Conservation (phyloP, 345 rosid species). For the Citrus trifoliata region DNA sequence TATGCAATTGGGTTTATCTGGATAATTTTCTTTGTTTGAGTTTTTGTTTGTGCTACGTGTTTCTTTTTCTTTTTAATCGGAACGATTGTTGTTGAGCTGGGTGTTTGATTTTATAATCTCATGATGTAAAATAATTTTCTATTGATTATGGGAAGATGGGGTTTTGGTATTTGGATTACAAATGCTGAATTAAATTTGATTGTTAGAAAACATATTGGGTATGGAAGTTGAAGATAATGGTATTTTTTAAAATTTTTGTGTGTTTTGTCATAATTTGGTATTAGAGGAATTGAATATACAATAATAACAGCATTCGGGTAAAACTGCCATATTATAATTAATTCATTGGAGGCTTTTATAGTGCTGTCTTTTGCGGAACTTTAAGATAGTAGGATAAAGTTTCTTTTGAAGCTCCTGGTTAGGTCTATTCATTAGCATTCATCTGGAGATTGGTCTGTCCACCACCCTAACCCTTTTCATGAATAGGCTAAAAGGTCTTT, state of each 20-base stretch:
- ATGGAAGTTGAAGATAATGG: not conserved
- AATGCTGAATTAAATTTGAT: not conserved
- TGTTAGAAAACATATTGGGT: not conserved
- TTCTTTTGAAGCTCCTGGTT: not conserved
- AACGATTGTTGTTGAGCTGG: conserved; percentile 11
- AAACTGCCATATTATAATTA: not conserved
- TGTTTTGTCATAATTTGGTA: not conserved
- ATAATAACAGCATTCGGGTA: not conserved
- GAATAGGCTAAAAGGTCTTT: not conserved
- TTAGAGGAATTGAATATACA: not conserved
- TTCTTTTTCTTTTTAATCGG: conserved; percentile 11
- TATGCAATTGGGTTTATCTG: conserved; percentile 19
- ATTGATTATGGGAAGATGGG: conserved; percentile 7
- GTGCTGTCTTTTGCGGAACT: not conserved
- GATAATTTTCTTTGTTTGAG: not conserved
- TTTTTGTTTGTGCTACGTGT: not conserved
- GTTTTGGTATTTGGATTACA: conserved; percentile 1
- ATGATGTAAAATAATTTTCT: conserved; percentile 34
- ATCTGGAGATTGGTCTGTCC: not conserved
- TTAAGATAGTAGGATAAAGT: not conserved
- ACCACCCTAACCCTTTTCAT: not conserved
- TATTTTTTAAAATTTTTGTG: not conserved
- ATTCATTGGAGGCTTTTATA: not conserved
- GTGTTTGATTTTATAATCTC: conserved; percentile 11
- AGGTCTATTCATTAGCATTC: not conserved